Conservation (phyloP, 139 green algal genomes). For the Tetradesmus lagerheimii region DNA sequence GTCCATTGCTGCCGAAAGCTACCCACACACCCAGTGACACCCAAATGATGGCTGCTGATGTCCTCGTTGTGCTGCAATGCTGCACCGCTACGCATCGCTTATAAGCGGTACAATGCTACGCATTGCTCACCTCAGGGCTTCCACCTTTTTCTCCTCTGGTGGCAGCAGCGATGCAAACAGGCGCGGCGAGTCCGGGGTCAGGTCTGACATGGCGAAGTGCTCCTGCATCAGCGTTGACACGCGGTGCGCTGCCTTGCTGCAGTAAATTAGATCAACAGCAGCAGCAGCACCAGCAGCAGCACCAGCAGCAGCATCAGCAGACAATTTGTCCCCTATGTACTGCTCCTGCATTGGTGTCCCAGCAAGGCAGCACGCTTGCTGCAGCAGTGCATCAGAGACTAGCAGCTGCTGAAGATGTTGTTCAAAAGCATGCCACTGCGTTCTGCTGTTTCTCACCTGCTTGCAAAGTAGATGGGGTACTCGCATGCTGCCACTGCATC, state of each 20-base stretch:
- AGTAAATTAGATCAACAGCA: background rate
- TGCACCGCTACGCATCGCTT: too few species aligned
- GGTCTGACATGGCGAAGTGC: conserved; percentile 53
- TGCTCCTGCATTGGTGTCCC: too few species aligned
- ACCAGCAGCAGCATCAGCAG: background rate
- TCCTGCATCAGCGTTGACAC: conserved; percentile 50
- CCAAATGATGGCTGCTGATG: too few species aligned
- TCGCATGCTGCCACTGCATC: conserved; percentile 55
- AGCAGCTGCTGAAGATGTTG: background rate
- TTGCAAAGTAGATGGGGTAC: conserved; percentile 59
- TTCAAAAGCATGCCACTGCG: too few species aligned
- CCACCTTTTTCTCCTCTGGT: conserved; percentile 75
- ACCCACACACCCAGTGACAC: too few species aligned
- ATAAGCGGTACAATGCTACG: too few species aligned
- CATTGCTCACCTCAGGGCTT: conserved; percentile 55
- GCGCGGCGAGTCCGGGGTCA: conserved; percentile 59
- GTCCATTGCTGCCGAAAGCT: too few species aligned
- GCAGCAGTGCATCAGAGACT: background rate
- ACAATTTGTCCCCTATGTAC: too few species aligned
- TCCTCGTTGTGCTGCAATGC: too few species aligned
- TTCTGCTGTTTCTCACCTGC: too few species aligned
- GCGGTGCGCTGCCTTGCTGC: conserved; percentile 55
- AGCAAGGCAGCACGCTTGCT: too few species aligned
- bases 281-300: conserved; percentile 9
- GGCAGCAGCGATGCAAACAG: conserved; percentile 75